Evolutionary conservation across 192 early-diverging fungal genomes (phyloP).

Genomic region (Diversispora eburnea): DNA sequence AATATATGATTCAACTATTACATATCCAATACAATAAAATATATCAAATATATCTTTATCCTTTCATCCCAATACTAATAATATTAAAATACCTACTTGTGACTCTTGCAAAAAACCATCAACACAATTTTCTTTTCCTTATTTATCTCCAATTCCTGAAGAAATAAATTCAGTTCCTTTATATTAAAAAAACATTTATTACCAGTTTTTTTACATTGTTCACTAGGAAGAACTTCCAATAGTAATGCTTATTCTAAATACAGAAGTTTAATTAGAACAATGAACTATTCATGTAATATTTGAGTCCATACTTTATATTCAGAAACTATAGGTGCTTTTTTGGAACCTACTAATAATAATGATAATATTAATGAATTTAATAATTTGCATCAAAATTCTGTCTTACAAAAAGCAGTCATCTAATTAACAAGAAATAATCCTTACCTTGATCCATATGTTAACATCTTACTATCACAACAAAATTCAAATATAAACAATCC

Average conservation of each 20-base stretch:
- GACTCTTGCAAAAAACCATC: neutral
- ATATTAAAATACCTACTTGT: neutral
- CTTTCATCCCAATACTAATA: neutral
- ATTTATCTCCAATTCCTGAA: neutral
- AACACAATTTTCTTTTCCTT: neutral
- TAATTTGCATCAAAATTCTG: neutral
- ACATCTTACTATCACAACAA: too few species aligned
- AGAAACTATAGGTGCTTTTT: neutral
- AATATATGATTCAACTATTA: neutral
- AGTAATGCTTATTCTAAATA: slow-evolving; percentile 1
- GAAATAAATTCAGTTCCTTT: neutral
- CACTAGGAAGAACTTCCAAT: neutral
- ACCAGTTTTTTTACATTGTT: neutral
- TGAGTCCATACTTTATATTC: neutral
- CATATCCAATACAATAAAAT: slow-evolving; percentile 1
- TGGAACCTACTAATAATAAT: neutral
- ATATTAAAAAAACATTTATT: slow-evolving; percentile 1
- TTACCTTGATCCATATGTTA: too few species aligned
- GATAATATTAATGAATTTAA: too few species aligned
- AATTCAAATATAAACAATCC: too few species aligned
- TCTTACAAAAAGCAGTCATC: neutral
- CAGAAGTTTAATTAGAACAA: neutral
- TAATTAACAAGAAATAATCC: too few species aligned
- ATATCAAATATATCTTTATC: neutral
- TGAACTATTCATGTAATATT: neutral